phyloP scores from a whole-genome alignment of 1,284 basidiomycete species.

The Bjerkandera adusta region DNA sequence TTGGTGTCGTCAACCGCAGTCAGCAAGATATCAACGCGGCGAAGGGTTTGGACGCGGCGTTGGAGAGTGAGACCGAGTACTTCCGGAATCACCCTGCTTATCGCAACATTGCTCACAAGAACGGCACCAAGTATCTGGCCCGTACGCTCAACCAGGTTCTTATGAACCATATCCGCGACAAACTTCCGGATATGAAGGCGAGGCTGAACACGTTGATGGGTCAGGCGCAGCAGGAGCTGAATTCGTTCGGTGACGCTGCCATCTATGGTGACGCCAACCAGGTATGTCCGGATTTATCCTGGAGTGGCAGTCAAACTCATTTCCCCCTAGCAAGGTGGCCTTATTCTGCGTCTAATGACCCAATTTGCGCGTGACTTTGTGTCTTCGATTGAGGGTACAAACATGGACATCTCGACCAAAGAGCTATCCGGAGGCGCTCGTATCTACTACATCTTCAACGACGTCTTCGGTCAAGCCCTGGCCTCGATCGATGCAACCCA shows the following conservation, averaged over 20 bases:
- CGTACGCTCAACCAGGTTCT: slow-evolving; percentile 94
- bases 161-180: slow-evolving; percentile 98
- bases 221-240: slow-evolving; percentile 97
- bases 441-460: slow-evolving; percentile 99
- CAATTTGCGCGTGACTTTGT: slow-evolving; percentile 98
- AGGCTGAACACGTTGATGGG: slow-evolving; percentile 98
- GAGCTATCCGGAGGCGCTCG: slow-evolving; percentile 97
- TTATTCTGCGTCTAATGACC: slow-evolving; percentile 96
- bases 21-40: slow-evolving; percentile 97
- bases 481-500: slow-evolving; percentile 88
- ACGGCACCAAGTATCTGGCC: slow-evolving; percentile 93
- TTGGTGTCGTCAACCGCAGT: slow-evolving; percentile 95
- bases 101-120: slow-evolving; percentile 95
- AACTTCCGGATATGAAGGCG: slow-evolving; percentile 99
- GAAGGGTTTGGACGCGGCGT: slow-evolving; percentile 84
- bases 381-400: slow-evolving; percentile 97
- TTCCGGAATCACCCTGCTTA: slow-evolving; percentile 91
- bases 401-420: slow-evolving; percentile 96
- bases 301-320: neutral
- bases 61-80: slow-evolving; percentile 88
- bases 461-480: slow-evolving; percentile 94
- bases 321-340: slow-evolving; percentile 64
- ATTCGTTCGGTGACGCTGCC: slow-evolving; percentile 93
- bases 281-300: slow-evolving; percentile 36
- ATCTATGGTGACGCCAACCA: slow-evolving; percentile 93